Base-by-base conservation (phyloP, 1,284 basidiomycete genomes). In the Heterobasidion annosum region DNA sequence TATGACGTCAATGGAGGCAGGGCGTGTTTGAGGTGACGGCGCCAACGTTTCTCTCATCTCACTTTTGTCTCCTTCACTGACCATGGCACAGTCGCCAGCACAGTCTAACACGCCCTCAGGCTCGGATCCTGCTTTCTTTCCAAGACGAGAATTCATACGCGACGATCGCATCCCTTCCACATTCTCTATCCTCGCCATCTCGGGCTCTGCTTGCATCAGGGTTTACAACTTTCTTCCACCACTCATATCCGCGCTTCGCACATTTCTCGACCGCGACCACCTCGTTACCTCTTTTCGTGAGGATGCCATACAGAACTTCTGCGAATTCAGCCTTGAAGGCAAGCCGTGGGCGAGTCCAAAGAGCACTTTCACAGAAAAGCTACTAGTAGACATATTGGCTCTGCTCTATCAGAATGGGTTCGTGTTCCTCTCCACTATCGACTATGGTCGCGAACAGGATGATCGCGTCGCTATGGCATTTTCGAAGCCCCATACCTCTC, bases 391-490 rank as follows among this genome's bases (percentile, higher is more conserved):
- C 59, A 77, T 90, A 54, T 66, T 90, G 53, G 68, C 77, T 45
- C 70, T 82, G 59, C 70, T 90, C 47, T 80, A 84, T 62, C 76
- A 78, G 54, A 77, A 77, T 64, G 82, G 82, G 46, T 86, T 81
- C 62, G 69, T 70, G 33, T 83, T 82, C 61, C 69, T 88, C 15
- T 86, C 85, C 18, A 78, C 77, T 40, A 73, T 90, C 59, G 86
- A 89, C 67, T 90, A 89, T 65, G 88, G 86, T 18, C 75, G 84
- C 54, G 88, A 90, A 67, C 73, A 71, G 51, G 86, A 88, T 61
- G 87, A 90, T 67, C 78, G 82, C 48, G 64, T 89, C 16, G 78
- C 79, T 49, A 76, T 89, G 63, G 75, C 82, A 18, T 88, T 90
- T 67, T 83, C 84, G 15, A 77, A 73, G 54, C 73, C 79, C 40